phyloP scores from a whole-genome alignment of 2,329 filamentous ascomycete genomes.

The Talaromyces sp. region DNA sequence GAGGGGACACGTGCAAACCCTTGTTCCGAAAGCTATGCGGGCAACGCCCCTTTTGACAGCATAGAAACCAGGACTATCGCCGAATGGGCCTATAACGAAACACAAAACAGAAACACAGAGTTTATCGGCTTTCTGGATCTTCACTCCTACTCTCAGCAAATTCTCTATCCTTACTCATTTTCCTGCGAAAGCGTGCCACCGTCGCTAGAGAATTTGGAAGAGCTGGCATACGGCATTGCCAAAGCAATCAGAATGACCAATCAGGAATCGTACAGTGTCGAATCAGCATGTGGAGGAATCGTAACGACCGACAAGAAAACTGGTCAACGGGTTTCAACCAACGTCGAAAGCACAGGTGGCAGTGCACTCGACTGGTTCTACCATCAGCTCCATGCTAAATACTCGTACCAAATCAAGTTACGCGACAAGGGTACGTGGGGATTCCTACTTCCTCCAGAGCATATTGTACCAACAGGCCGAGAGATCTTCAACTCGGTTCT shows the following conservation, averaged over 20 bases:
- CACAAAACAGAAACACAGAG: slow-evolving; percentile 63
- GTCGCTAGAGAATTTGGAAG: slow-evolving; percentile 85
- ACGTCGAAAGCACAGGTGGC: slow-evolving; percentile 73
- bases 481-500: slow-evolving; percentile 81
- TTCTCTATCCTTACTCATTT: slow-evolving; percentile 88
- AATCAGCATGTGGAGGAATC: slow-evolving; percentile 82
- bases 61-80: slow-evolving; percentile 72
- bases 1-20: slow-evolving; percentile 67
- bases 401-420: slow-evolving; percentile 89
- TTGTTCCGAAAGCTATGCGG: slow-evolving; percentile 87
- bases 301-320: slow-evolving; percentile 42
- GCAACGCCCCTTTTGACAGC: slow-evolving; percentile 77
- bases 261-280: slow-evolving; percentile 71
- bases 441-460: slow-evolving; percentile 79
- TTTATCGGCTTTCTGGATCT: slow-evolving; percentile 87
- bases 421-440: slow-evolving; percentile 92
- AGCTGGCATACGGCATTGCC: slow-evolving; percentile 80
- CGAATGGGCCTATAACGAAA: slow-evolving; percentile 79
- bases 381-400: slow-evolving; percentile 75
- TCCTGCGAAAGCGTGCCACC: slow-evolving; percentile 75
- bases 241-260: slow-evolving; percentile 83
- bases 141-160: slow-evolving; percentile 92
- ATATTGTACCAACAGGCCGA: slow-evolving; percentile 85
- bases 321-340: slow-evolving; percentile 39
- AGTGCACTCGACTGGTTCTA: slow-evolving; percentile 95